Evolutionary conservation across 2,329 filamentous ascomycete genomes (phyloP).

Genomic region (Colletotrichum theobromicola): DNA sequence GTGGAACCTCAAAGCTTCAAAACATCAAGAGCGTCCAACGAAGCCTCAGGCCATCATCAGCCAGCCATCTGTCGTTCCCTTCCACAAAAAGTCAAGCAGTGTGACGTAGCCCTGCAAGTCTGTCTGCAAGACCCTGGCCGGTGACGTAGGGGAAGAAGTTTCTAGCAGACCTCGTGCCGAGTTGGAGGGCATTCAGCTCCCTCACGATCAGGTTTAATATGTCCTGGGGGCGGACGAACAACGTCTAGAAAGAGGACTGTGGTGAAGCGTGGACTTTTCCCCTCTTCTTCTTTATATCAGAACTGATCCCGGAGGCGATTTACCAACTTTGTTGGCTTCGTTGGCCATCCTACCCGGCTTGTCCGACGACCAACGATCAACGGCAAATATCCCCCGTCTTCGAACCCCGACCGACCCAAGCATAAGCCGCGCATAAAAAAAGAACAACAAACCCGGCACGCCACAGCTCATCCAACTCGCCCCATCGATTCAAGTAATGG

Average conservation of each 20-base stretch:
- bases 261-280: neutral
- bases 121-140: neutral
- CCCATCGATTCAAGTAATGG: neutral
- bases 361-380: neutral
- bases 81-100: neutral
- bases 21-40: neutral
- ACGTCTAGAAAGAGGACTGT: accelerated
- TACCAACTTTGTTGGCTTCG: too few species aligned
- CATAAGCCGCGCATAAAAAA: neutral
- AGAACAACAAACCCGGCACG: neutral
- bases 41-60: neutral
- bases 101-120: neutral
- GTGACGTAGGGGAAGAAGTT: neutral
- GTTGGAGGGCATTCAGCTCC: neutral
- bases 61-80: neutral
- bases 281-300: neutral
- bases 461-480: neutral
- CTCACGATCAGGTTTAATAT: neutral
- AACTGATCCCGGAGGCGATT: neutral
- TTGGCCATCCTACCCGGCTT: neutral
- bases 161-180: neutral
- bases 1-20: neutral
- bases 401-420: neutral
- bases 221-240: neutral
- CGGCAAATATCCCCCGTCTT: neutral